Percentiles rank a stretch among this genome's conserved stretches.
phyloP scores from a whole-genome alignment of 75 land plant species.

The Gnetum montanum region DNA sequence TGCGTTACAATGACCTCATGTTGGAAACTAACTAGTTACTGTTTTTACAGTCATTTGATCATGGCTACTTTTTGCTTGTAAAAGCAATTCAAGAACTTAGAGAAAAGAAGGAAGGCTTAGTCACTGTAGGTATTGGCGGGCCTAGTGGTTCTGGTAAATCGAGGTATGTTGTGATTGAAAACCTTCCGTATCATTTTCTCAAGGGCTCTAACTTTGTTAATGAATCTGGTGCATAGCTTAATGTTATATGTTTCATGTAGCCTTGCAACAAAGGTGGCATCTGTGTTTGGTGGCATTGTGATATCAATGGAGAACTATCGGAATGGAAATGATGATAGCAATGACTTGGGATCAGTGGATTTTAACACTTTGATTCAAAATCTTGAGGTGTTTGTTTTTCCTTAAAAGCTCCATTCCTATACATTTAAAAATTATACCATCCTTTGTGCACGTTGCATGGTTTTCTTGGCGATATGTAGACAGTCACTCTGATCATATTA shows the following conservation, averaged over 20 bases:
- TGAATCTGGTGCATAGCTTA: neutral
- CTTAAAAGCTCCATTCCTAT: slow-evolving; percentile 1
- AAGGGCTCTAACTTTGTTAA: neutral
- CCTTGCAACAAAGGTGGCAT: slow-evolving; percentile 90
- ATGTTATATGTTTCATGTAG: slow-evolving; percentile 29
- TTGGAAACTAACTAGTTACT: too few relatives aligned
- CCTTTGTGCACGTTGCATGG: too few relatives aligned
- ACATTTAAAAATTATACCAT: too few relatives aligned
- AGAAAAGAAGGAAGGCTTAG: slow-evolving; percentile 66
- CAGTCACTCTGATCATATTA: neutral
- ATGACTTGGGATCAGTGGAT: slow-evolving; percentile 81
- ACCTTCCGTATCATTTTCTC: neutral
- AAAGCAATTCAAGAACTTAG: slow-evolving; percentile 98
- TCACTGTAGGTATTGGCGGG: slow-evolving; percentile 93
- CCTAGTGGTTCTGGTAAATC: slow-evolving; percentile 97
- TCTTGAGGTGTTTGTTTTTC: slow-evolving; percentile 69
- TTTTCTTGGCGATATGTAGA: too few relatives aligned
- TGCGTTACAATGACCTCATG: too few relatives aligned
- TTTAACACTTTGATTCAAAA: slow-evolving; percentile 62
- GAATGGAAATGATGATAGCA: slow-evolving; percentile 72
- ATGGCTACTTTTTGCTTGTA: slow-evolving; percentile 83
- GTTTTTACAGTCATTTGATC: slow-evolving; percentile 74
- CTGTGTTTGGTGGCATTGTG: slow-evolving; percentile 80
- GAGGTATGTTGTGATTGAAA: slow-evolving; percentile 39
- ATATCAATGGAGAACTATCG: slow-evolving; percentile 94